Evolutionary conservation across 1,284 basidiomycete genomes (phyloP).

Genomic region (Erythrobasidium hasegawianum): DNA sequence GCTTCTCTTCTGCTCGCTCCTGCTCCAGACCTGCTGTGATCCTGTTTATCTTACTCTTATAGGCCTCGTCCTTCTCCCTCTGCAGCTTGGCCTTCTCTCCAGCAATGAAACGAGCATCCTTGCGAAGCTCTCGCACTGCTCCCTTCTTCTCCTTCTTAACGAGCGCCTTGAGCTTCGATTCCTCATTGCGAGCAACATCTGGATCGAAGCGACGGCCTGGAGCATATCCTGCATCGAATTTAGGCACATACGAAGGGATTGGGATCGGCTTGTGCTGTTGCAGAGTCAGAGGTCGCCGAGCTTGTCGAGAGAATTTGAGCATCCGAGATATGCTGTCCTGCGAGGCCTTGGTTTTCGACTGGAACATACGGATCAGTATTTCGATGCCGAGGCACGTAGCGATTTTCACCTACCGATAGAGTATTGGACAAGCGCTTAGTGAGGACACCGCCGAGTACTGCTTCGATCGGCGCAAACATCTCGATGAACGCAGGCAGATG

Average conservation of each 20-base stretch:
- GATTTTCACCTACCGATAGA: conserved; percentile 59
- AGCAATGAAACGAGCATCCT: conserved; percentile 91
- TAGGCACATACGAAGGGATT: conserved; percentile 86
- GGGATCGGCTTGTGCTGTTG: conserved; percentile 96
- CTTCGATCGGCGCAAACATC: conserved; percentile 65
- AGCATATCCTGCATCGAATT: conserved; percentile 81
- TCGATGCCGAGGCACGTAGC: not conserved
- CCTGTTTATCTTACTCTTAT: conserved; percentile 55
- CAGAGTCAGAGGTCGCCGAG: conserved; percentile 73
- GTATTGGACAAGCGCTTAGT: conserved; percentile 54
- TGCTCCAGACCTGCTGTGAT: conserved; percentile 76
- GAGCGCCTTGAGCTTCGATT: conserved; percentile 77
- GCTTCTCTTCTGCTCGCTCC: conserved; percentile 93
- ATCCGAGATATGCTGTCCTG: conserved; percentile 58
- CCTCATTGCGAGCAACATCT: conserved; percentile 83
- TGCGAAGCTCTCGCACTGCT: conserved; percentile 90
- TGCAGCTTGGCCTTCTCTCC: conserved; percentile 78
- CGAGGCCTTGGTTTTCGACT: conserved; percentile 43
- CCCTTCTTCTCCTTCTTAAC: conserved; percentile 97
- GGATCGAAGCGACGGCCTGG: conserved; percentile 82
- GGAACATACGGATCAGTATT: conserved; percentile 10
- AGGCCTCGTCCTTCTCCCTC: conserved; percentile 72
- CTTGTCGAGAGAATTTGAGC: conserved; percentile 67
- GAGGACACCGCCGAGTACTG: conserved; percentile 60
- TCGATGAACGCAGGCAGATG: conserved; percentile 77